Conservation (phyloP, 2,329 filamentous ascomycete genomes). For the Fusarium anthophilum region DNA sequence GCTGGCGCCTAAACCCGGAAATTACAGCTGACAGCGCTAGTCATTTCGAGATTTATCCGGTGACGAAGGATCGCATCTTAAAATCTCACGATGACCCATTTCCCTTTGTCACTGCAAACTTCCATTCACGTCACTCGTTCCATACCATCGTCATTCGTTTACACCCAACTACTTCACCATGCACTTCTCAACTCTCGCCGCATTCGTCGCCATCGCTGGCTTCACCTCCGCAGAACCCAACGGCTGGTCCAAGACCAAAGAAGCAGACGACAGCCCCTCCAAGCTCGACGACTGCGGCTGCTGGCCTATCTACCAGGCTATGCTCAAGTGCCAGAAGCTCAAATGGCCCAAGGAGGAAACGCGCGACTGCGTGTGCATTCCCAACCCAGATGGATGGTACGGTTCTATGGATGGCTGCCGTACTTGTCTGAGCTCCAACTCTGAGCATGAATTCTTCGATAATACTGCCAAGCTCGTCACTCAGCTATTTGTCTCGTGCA, state of each 20-base stretch:
- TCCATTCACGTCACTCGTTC: background rate
- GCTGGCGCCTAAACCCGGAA: background rate
- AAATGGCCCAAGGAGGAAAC: constrained; percentile 21
- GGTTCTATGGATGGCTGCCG: constrained; percentile 34
- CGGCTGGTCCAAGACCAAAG: constrained; percentile 32
- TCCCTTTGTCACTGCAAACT: background rate
- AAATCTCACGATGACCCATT: background rate
- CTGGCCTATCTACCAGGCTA: constrained; percentile 35
- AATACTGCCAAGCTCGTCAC: constrained; percentile 28
- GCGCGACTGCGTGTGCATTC: constrained; percentile 26
- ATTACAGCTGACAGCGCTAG: background rate
- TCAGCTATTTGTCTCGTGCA: constrained; percentile 35
- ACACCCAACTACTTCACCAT: background rate
- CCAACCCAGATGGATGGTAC: constrained; percentile 35
- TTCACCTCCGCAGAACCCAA: constrained; percentile 25
- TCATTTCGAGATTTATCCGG: background rate
- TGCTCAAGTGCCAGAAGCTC: constrained; percentile 30
- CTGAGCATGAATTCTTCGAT: constrained; percentile 27
- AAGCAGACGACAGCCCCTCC: constrained; percentile 27
- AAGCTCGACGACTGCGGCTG: constrained; percentile 37
- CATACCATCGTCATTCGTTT: background rate
- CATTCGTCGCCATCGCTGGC: constrained; percentile 8
- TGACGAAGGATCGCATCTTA: background rate
- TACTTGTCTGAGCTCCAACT: constrained; percentile 22
- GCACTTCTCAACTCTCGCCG: background rate